phyloP scores from a whole-genome alignment of 768 basidiomycete species.

The Rossbeevera mucosa region DNA sequence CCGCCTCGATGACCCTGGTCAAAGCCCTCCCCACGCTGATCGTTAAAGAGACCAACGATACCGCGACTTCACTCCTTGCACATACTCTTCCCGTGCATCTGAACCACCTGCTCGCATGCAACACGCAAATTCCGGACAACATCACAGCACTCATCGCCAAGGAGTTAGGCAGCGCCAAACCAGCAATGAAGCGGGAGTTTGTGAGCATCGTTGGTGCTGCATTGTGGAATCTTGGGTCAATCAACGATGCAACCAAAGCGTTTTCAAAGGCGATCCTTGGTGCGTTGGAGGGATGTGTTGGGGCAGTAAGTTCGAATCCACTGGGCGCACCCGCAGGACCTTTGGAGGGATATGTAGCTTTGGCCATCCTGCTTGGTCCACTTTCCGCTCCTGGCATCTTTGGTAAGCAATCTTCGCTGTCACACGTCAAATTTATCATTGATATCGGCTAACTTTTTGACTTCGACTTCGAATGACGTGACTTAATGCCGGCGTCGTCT shows the following conservation, averaged over 20 bases:
- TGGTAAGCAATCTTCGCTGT: conserved; percentile 37
- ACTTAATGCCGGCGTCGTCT: neutral
- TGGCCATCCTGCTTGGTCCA: conserved; percentile 64
- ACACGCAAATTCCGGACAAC: conserved; percentile 41
- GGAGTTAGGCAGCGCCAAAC: conserved; percentile 69
- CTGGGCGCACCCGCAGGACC: conserved; percentile 58
- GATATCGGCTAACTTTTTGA: neutral
- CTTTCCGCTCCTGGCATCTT: conserved; percentile 47
- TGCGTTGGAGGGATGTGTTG: conserved; percentile 66
- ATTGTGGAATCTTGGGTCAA: conserved; percentile 41
- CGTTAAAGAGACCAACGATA: conserved; percentile 77
- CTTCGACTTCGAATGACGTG: conserved; percentile 1
- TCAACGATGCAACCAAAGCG: conserved; percentile 38
- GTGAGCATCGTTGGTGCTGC: conserved; percentile 58
- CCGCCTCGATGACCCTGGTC: conserved; percentile 43
- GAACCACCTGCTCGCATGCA: conserved; percentile 42
- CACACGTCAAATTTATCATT: neutral
- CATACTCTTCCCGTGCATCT: conserved; percentile 58
- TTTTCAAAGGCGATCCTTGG: conserved; percentile 56
- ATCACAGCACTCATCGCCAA: conserved; percentile 52
- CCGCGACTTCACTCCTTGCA: conserved; percentile 51
- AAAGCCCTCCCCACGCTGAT: conserved; percentile 42
- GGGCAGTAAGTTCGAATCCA: conserved; percentile 58
- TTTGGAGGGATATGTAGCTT: conserved; percentile 80
- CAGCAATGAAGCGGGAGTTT: conserved; percentile 55